phyloP scores from a whole-genome alignment of 2,329 filamentous ascomycete genomes.

The Tolypocladium nubicola region DNA sequence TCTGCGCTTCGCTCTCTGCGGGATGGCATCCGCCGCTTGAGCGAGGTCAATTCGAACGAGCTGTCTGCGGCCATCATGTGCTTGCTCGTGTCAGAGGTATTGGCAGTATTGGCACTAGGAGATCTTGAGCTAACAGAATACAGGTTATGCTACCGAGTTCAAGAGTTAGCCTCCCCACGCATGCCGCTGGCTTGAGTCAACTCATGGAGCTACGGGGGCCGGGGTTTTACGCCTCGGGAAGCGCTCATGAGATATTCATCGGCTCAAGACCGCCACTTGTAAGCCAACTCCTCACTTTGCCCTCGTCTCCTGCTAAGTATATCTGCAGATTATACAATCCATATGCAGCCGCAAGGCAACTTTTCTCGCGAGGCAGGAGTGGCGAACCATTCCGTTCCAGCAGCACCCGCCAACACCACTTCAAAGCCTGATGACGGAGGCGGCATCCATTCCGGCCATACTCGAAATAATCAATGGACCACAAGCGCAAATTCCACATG shows the following conservation, averaged over 20 bases:
- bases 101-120: background rate
- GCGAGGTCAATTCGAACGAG: slow-evolving; percentile 8
- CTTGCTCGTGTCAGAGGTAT: slow-evolving; percentile 17
- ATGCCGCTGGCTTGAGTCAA: slow-evolving; percentile 22
- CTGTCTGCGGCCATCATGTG: slow-evolving; percentile 24
- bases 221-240: slow-evolving; percentile 17
- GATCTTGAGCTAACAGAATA: no score
- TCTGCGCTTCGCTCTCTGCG: slow-evolving; percentile 17
- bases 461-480: slow-evolving; percentile 11
- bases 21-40: slow-evolving; percentile 2
- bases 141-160: slow-evolving; percentile 20
- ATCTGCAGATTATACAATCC: slow-evolving; percentile 17
- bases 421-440: slow-evolving; percentile 17
- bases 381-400: slow-evolving; percentile 20
- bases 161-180: slow-evolving; percentile 13
- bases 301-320: background rate
- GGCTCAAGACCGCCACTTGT: slow-evolving; percentile 29
- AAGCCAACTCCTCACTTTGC: slow-evolving; percentile 2
- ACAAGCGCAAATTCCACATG: background rate
- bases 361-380: slow-evolving; percentile 18
- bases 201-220: slow-evolving; percentile 21
- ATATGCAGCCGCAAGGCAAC: slow-evolving; percentile 16
- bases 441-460: slow-evolving; percentile 14
- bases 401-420: slow-evolving; percentile 14
- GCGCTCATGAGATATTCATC: slow-evolving; percentile 25